These are phyloP conservation scores for Candida odintsovae DNA, from an alignment of 805 yeast genomes.

Conservation along the genomic window DNA sequence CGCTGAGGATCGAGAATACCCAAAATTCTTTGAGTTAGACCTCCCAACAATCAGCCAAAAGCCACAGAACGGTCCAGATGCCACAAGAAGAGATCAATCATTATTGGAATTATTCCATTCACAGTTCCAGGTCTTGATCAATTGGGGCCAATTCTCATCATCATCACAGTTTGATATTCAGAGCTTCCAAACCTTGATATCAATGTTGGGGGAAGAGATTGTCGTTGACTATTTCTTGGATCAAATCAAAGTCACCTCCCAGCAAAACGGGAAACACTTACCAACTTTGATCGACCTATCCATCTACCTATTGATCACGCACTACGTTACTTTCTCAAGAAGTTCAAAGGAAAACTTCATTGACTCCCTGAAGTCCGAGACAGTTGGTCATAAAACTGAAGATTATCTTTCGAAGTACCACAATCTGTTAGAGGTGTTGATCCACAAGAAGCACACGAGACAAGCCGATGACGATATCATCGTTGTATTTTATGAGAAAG, in stretches of 20 bases:
- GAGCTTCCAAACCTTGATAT: constrained; percentile 8
- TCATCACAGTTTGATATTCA: constrained; percentile 16
- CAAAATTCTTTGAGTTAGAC: constrained; percentile 2
- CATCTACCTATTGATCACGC: constrained; percentile 11
- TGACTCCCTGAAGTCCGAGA: constrained; percentile 2
- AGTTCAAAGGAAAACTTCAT: not conserved
- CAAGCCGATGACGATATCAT: constrained; percentile 5
- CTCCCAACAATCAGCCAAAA: not conserved
- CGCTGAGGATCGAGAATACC: constrained; percentile 3
- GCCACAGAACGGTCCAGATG: not conserved
- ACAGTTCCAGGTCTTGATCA: constrained; percentile 15
- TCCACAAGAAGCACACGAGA: constrained; percentile 5
- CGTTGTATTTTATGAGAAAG: constrained; percentile 11
- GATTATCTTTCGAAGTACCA: constrained; percentile 4
- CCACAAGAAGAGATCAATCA: constrained; percentile 1
- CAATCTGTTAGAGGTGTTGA: constrained; percentile 3
- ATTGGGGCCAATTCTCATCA: constrained; percentile 20
- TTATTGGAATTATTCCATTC: constrained; percentile 14
- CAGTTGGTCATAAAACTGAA: not conserved
- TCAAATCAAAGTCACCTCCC: constrained; percentile 13
- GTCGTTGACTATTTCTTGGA: constrained; percentile 17
- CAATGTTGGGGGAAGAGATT: constrained; percentile 15
- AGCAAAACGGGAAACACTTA: constrained; percentile 10
- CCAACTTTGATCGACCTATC: constrained; percentile 16
- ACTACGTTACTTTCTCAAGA: constrained; percentile 9